A percentile compares a stretch with the other conserved stretches of the same genome.
phyloP scores from a whole-genome alignment of 192 early-diverging fungal species.

The Neocallimastix lanati region DNA sequence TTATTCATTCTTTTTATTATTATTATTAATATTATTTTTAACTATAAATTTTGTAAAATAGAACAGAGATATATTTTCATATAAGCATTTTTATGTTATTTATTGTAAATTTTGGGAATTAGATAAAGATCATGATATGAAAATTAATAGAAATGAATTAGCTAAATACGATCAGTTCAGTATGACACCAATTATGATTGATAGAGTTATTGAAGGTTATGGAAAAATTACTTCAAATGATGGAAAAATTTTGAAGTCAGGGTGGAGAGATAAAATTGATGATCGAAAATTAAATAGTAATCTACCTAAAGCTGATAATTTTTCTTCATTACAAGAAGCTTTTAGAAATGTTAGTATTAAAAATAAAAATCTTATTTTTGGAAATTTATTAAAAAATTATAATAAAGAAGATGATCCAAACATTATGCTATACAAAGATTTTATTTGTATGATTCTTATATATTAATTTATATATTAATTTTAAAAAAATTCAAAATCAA shows the following conservation, averaged over 20 bases:
- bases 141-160: constrained; percentile 50
- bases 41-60: constrained; percentile 7
- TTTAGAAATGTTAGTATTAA: not conserved
- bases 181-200: constrained; percentile 47
- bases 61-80: constrained; percentile 74
- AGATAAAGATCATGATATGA: constrained; percentile 72
- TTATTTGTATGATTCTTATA: constrained; percentile 24
- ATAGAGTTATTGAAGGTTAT: constrained; percentile 50
- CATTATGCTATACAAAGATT: constrained; percentile 41
- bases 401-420: not conserved
- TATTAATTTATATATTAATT: too few species aligned
- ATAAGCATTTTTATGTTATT: constrained; percentile 94
- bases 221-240: constrained; percentile 17
- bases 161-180: constrained; percentile 49
- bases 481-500: too few species aligned
- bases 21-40: too few species aligned
- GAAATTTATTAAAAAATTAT: not conserved
- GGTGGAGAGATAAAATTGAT: not conserved
- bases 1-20: too few species aligned
- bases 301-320: not conserved
- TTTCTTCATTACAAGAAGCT: not conserved
- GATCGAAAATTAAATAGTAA: not conserved
- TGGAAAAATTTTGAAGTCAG: constrained; percentile 5
- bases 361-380: not conserved
- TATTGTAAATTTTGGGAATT: constrained; percentile 95